Evolutionary conservation across 2,329 filamentous ascomycete species (phyloP).

Genomic region (Clonostachys chloroleuca): DNA sequence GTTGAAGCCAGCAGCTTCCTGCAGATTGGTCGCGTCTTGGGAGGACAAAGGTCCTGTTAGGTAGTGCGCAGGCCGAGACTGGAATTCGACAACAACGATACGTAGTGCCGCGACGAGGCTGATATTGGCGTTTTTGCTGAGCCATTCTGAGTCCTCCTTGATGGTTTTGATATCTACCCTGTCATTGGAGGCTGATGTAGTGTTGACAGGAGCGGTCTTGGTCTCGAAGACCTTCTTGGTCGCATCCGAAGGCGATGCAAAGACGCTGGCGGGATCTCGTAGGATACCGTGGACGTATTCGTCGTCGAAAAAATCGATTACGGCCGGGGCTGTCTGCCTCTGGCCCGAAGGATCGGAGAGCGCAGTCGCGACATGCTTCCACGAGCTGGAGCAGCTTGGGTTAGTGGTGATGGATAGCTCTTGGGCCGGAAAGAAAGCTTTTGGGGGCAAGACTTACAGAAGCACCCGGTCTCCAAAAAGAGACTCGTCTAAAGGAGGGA

Average conservation of each 20-base stretch:
- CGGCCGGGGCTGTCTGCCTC: constrained; percentile 44
- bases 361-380: constrained; percentile 55
- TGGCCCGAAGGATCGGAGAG: constrained; percentile 52
- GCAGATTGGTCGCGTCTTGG: constrained; percentile 72
- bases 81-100: constrained; percentile 77
- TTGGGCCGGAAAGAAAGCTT: neutral
- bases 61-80: constrained; percentile 70
- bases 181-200: constrained; percentile 62
- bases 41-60: constrained; percentile 69
- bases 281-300: constrained; percentile 65
- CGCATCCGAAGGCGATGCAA: constrained; percentile 55
- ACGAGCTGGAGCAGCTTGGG: constrained; percentile 42
- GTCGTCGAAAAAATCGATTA: constrained; percentile 69
- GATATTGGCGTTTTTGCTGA: constrained; percentile 72
- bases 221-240: constrained; percentile 74
- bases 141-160: constrained; percentile 81
- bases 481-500: constrained; percentile 81
- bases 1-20: constrained; percentile 65
- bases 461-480: constrained; percentile 75
- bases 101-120: constrained; percentile 81
- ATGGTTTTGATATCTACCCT: constrained; percentile 73
- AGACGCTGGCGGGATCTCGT: constrained; percentile 63
- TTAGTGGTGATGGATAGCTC: constrained; percentile 4
- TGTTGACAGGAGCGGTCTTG: constrained; percentile 82
- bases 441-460: constrained; percentile 55